These are phyloP conservation scores for Cryptosporidium felis DNA, from an alignment of 169 alveolate genomes.

Conservation along the genomic window DNA sequence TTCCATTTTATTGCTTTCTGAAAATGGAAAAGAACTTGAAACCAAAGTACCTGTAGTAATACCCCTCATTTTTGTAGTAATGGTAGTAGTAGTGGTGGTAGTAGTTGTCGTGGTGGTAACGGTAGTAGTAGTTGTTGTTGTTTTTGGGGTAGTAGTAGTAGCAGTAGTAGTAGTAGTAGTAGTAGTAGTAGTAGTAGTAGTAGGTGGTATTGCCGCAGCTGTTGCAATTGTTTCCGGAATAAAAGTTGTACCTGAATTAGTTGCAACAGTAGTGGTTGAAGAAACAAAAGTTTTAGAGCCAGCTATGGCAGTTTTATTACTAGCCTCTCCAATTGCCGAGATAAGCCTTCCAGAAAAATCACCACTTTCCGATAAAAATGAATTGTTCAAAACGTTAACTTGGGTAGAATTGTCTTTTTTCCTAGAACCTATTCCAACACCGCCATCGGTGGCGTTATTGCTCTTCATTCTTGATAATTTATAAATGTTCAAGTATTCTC, in stretches of 20 bases:
- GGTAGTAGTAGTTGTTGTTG: slow-evolving; percentile 61
- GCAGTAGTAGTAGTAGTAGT: slow-evolving; percentile 74
- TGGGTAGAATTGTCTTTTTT: neutral
- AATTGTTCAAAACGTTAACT: no score
- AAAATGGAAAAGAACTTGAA: no score
- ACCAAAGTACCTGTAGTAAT: no score
- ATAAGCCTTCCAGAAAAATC: no score
- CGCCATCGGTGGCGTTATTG: neutral
- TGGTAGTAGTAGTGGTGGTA: slow-evolving; percentile 66
- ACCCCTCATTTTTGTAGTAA: slow-evolving; percentile 2
- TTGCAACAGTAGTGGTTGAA: slow-evolving; percentile 46
- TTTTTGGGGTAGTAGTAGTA: slow-evolving; percentile 62
- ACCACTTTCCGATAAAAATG: no score
- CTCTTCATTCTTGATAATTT: neutral
- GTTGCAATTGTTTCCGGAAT: slow-evolving; percentile 29
- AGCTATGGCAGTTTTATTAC: slow-evolving; percentile 20
- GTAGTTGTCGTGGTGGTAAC: slow-evolving; percentile 71
- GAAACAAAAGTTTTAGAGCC: slow-evolving; percentile 58
- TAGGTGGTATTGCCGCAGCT: slow-evolving; percentile 44
- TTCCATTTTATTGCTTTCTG: no score
- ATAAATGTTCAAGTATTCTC: neutral
- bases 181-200: slow-evolving; percentile 67
- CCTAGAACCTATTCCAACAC: neutral
- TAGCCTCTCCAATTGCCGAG: neutral
- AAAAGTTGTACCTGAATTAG: slow-evolving; percentile 59